phyloP scores from a whole-genome alignment of 306 rosid species.

The Castanea crenata region DNA sequence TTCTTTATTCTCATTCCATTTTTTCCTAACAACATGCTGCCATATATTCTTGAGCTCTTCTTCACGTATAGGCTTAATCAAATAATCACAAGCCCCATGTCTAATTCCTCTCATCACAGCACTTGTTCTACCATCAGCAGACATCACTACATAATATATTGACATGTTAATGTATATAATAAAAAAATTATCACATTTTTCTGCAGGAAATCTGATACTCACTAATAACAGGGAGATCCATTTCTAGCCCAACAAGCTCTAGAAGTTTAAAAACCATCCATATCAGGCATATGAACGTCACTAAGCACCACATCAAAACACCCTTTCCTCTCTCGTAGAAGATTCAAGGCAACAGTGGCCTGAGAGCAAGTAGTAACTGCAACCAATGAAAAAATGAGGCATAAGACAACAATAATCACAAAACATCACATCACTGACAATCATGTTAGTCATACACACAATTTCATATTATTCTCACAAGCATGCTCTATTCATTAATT shows the following conservation, averaged over 20 bases:
- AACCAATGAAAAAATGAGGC: neutral
- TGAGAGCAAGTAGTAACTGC: conserved; percentile 46
- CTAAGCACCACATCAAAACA: conserved; percentile 53
- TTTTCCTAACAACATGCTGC: conserved; percentile 63
- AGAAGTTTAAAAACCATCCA: conserved; percentile 58
- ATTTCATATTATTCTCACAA: neutral
- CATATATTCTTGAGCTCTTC: conserved; percentile 49
- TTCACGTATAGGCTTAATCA: conserved; percentile 55
- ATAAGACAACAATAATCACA: neutral
- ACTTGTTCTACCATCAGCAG: conserved; percentile 41
- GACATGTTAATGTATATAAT: conserved; percentile 12
- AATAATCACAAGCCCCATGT: conserved; percentile 63
- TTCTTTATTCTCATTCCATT: conserved; percentile 42
- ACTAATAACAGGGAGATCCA: conserved; percentile 71
- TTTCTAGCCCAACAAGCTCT: conserved; percentile 46
- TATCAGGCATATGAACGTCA: conserved; percentile 63
- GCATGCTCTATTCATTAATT: neutral
- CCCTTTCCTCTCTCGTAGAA: conserved; percentile 40
- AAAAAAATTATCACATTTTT: neutral
- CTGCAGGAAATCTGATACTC: conserved; percentile 25
- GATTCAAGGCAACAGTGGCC: conserved; percentile 44
- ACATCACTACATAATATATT: conserved; percentile 62
- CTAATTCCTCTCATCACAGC: conserved; percentile 38
- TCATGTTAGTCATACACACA: neutral
- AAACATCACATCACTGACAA: neutral